Percentiles rank a stretch among this genome's conserved stretches.
These are phyloP conservation scores for Monoraphidium neglectum DNA, from an alignment of 139 green algal genomes.

Conservation along the genomic window DNA sequence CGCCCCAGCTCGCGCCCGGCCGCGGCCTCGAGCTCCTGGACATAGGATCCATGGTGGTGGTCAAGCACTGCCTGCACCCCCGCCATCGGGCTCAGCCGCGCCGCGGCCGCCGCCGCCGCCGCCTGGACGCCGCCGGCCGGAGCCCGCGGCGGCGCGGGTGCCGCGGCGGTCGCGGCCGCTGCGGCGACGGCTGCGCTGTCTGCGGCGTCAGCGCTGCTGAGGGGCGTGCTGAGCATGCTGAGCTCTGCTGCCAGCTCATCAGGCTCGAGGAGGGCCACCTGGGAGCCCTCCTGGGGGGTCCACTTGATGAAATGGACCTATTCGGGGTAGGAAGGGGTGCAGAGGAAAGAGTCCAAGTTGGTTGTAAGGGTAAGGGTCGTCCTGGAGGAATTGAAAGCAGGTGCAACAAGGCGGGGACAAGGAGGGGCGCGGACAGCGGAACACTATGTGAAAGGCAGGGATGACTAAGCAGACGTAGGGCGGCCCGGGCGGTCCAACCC, in stretches of 20 bases:
- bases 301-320: conserved; percentile 57
- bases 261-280: neutral
- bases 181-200: neutral
- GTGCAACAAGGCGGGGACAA: too few species aligned
- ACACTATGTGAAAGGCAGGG: too few species aligned
- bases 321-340: too few species aligned
- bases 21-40: conserved; percentile 63
- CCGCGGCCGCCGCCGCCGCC: neutral
- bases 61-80: conserved; percentile 61
- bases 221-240: conserved; percentile 7
- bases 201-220: neutral
- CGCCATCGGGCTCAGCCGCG: neutral
- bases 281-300: neutral
- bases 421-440: too few species aligned
- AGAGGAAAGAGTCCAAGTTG: too few species aligned
- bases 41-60: conserved; percentile 67
- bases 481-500: too few species aligned
- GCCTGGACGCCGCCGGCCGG: too few species aligned
- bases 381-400: too few species aligned
- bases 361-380: too few species aligned
- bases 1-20: conserved; percentile 32
- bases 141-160: too few species aligned
- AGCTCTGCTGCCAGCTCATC: conserved; percentile 26
- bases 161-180: neutral
- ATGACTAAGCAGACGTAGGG: too few species aligned